Evolutionary conservation across 805 yeast genomes (phyloP), one percentile per base, ranked within the genome.

Genomic region (Kodamaea hsintzibuensis): DNA sequence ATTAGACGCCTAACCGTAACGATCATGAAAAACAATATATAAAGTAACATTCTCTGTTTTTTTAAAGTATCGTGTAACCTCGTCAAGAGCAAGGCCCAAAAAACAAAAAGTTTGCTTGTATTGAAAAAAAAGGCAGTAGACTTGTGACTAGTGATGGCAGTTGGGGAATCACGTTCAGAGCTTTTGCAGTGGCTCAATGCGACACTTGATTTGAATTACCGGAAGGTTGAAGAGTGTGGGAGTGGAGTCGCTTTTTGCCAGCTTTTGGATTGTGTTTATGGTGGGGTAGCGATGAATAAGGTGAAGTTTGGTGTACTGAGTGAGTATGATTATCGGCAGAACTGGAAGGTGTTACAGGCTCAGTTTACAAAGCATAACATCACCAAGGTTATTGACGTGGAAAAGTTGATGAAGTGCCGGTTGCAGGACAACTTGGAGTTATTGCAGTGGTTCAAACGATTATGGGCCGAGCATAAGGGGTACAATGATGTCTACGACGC

Each of bases 231-330:
- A 66, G 92, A 92, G 69, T 86, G 97, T 66, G 99, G 99, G 14
- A 83, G 88, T 1, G 99, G 99, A 1, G 97, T 97, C 0, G 93
- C 91, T 0, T 93, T 90, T 67, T 91, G 98, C 69, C 97, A 92
- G 73, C 80, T 95, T 40, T 78, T 93, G 76, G 98, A 95, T 69
- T 83, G 91, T 7, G 84, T 95, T 16, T 89, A 78, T 62, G 85
- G 87, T 8, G 97, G 91, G 60, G 79, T 95, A 16, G 95, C 97
- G 1, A 82, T 93, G 86, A 64, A 73, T 48, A 83, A 86, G 61
- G 96, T 93, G 51, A 86, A 83, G 62, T 91, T 86, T 66, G 82
- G 84, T 55, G 85, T 88, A 9, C 74, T 78, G 13, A 77, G 82
- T 12, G 96, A 90, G 58, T 89, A 88, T 68, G 96, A 93, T 56